phyloP scores from a whole-genome alignment of 179 eudicot genomes.

The Beta macrorhiza region DNA sequence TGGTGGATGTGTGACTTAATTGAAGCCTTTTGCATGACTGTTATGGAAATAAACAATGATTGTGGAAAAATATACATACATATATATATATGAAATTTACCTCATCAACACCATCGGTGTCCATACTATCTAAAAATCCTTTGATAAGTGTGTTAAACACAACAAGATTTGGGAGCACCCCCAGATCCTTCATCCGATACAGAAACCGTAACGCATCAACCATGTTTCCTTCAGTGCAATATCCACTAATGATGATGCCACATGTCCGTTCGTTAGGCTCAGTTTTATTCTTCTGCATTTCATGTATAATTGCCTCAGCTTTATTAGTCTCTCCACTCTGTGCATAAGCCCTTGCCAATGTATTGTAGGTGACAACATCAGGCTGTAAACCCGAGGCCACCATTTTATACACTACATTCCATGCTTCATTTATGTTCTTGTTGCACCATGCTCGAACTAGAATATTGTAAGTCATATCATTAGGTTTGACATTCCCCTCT shows the following conservation, averaged over 20 bases:
- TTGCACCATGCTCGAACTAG: constrained; percentile 80
- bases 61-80: not conserved
- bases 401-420: constrained; percentile 76
- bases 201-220: constrained; percentile 72
- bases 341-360: constrained; percentile 71
- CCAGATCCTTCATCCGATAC: constrained; percentile 70
- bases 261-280: constrained; percentile 81
- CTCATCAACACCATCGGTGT: constrained; percentile 87
- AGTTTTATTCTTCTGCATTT: constrained; percentile 63
- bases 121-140: constrained; percentile 70
- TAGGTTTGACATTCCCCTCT: constrained; percentile 71
- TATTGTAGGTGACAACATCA: constrained; percentile 85
- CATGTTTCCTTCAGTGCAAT: constrained; percentile 79
- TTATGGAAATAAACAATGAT: not conserved
- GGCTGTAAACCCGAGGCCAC: constrained; percentile 66
- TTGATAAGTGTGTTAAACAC: constrained; percentile 81
- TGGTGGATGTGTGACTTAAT: not conserved
- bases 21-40: not conserved
- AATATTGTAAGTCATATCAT: constrained; percentile 77
- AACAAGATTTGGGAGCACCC: constrained; percentile 77
- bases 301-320: constrained; percentile 73
- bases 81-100: constrained; percentile 30
- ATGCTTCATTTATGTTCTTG: constrained; percentile 64
- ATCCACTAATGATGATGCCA: constrained; percentile 78
- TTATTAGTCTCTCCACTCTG: constrained; percentile 59